These are phyloP conservation scores for Massariosphaeria phaeospora DNA, from an alignment of 495 filamentous ascomycete genomes.

Conservation along the genomic window DNA sequence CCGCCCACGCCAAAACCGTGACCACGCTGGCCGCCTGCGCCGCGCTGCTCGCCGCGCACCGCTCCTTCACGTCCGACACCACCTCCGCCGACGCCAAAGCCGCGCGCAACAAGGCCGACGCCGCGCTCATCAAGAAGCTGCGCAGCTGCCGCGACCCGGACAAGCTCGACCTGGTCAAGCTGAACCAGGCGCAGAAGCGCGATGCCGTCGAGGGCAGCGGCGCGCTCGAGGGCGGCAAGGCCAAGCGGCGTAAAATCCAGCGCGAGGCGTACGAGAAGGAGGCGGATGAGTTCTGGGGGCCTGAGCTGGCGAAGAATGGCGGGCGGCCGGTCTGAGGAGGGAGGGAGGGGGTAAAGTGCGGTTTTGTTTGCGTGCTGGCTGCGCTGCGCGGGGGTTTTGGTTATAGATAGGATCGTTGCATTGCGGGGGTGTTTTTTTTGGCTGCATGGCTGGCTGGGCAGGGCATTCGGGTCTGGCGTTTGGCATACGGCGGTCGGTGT, in stretches of 20 bases:
- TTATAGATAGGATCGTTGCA: no score
- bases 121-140: slow-evolving; percentile 57
- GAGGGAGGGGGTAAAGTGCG: background rate
- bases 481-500: no score
- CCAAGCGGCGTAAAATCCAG: slow-evolving; percentile 58
- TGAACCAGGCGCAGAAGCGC: slow-evolving; percentile 50
- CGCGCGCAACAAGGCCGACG: slow-evolving; percentile 11
- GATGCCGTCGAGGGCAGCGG: slow-evolving; percentile 43
- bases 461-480: no score
- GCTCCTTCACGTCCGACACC: slow-evolving; percentile 36
- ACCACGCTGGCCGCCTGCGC: slow-evolving; percentile 45
- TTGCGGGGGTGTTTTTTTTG: no score
- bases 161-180: slow-evolving; percentile 55
- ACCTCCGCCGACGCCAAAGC: slow-evolving; percentile 35
- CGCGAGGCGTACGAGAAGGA: slow-evolving; percentile 47
- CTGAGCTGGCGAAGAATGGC: slow-evolving; percentile 32
- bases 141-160: slow-evolving; percentile 70
- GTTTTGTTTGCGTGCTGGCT: background rate
- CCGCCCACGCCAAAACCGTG: slow-evolving; percentile 39
- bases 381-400: background rate
- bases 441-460: no score
- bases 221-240: slow-evolving; percentile 41
- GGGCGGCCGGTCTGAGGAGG: background rate
- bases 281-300: slow-evolving; percentile 54
- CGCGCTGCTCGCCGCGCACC: slow-evolving; percentile 34